Conservation (phyloP, 169 alveolate genomes). For the Plasmodium gaboni region DNA sequence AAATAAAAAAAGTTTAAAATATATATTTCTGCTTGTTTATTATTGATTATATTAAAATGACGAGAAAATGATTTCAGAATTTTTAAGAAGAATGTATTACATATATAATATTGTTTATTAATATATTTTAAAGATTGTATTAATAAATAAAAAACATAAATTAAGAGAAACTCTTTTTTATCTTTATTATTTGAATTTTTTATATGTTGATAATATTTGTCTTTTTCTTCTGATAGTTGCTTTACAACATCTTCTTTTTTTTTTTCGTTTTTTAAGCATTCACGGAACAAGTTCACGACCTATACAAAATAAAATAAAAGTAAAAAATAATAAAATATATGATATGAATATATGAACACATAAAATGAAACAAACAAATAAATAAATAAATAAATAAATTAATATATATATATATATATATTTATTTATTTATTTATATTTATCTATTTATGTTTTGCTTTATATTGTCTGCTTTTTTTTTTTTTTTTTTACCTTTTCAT, state of each 20-base stretch:
- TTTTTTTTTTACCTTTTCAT: conserved; percentile 14
- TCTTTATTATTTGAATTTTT: not conserved
- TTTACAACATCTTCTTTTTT: conserved; percentile 10
- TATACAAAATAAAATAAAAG: not conserved
- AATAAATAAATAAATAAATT: not conserved
- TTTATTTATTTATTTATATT: no score
- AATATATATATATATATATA: no score
- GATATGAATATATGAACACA: not conserved
- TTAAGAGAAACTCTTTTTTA: not conserved
- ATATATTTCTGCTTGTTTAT: not conserved
- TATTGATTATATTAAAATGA: not conserved
- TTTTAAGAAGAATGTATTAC: conserved; percentile 12
- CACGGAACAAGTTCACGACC: not conserved
- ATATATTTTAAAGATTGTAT: conserved; percentile 7
- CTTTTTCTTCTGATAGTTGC: not conserved
- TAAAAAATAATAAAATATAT: not conserved
- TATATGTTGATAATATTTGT: not conserved
- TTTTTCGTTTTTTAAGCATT: not conserved
- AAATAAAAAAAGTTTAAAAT: conserved; percentile 21
- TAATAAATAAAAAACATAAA: conserved; percentile 16
- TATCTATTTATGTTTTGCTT: not conserved
- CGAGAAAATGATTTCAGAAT: conserved; percentile 10
- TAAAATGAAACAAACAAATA: not conserved
- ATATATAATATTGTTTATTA: conserved; percentile 1
- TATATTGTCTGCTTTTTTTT: not conserved